These are phyloP conservation scores for Naegleria gruberi DNA, from an alignment of 208 protist species.

Conservation along the genomic window DNA sequence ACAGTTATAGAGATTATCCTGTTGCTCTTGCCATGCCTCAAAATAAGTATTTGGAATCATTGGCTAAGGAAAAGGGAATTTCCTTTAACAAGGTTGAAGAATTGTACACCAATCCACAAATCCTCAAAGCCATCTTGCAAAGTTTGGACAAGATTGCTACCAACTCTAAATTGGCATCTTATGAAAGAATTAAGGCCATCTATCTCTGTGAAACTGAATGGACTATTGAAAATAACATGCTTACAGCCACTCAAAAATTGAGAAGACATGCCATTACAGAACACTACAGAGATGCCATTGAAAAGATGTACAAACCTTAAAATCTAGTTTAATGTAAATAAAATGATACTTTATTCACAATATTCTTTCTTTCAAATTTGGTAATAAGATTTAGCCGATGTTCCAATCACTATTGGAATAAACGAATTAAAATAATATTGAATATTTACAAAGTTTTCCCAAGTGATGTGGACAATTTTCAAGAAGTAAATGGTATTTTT, in stretches of 20 bases:
- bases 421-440: no score
- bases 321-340: neutral
- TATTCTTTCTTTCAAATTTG: no score
- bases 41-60: neutral
- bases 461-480: no score
- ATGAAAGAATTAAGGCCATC: neutral
- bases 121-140: neutral
- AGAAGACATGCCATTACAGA: slow-evolving; percentile 56
- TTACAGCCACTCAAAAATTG: slow-evolving; percentile 70
- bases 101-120: neutral
- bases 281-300: slow-evolving; percentile 54
- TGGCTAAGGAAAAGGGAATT: neutral
- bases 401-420: no score
- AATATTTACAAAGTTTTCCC: no score
- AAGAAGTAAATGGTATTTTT: no score
- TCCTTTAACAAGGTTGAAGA: neutral
- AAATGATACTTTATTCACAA: no score
- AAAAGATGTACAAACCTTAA: slow-evolving; percentile 40
- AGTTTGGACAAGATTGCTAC: neutral
- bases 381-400: no score
- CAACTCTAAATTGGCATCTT: neutral
- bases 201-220: slow-evolving; percentile 48
- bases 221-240: slow-evolving; percentile 62
- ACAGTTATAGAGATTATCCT: neutral
- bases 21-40: slow-evolving; percentile 4